A percentile compares a stretch with the other conserved stretches of the same genome.
Conservation (phyloP, 1,139 yeast species). For the Torulaspora globosa region DNA sequence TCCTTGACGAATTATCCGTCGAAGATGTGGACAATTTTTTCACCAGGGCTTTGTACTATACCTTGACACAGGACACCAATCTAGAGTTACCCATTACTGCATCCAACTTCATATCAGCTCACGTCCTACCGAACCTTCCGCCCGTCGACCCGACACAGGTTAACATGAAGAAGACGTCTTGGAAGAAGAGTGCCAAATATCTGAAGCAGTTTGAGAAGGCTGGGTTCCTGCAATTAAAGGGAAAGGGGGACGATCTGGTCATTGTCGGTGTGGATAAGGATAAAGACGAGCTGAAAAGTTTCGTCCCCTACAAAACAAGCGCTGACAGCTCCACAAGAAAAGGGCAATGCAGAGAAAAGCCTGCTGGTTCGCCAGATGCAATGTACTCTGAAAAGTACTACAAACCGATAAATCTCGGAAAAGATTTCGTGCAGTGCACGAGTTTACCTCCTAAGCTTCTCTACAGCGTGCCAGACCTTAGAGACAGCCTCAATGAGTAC, state of each 20-base stretch:
- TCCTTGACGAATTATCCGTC: constrained; percentile 43
- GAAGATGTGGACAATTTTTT: constrained; percentile 81
- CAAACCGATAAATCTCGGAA: constrained; percentile 52
- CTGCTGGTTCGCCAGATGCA: constrained; percentile 19
- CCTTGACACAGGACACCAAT: constrained; percentile 52
- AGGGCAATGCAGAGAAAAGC: constrained; percentile 23
- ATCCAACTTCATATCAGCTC: constrained; percentile 69
- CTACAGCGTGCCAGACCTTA: constrained; percentile 55
- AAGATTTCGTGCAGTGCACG: constrained; percentile 49
- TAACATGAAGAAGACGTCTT: constrained; percentile 74
- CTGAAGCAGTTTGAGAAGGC: constrained; percentile 80
- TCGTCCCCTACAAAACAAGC: constrained; percentile 51
- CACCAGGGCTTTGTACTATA: constrained; percentile 61
- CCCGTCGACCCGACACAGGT: constrained; percentile 46
- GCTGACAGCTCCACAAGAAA: constrained; percentile 20
- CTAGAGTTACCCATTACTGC: constrained; percentile 60
- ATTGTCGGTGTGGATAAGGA: constrained; percentile 49
- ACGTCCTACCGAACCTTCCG: constrained; percentile 70
- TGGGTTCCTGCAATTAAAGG: constrained; percentile 66
- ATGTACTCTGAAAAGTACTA: constrained; percentile 44
- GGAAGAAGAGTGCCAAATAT: constrained; percentile 86
- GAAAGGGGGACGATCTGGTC: constrained; percentile 64
- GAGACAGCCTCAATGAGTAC: constrained; percentile 51
- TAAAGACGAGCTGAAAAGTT: constrained; percentile 50
- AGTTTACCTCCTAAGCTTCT: constrained; percentile 39